phyloP scores from a whole-genome alignment of 192 early-diverging fungal genomes.

The Linnemannia zychae region DNA sequence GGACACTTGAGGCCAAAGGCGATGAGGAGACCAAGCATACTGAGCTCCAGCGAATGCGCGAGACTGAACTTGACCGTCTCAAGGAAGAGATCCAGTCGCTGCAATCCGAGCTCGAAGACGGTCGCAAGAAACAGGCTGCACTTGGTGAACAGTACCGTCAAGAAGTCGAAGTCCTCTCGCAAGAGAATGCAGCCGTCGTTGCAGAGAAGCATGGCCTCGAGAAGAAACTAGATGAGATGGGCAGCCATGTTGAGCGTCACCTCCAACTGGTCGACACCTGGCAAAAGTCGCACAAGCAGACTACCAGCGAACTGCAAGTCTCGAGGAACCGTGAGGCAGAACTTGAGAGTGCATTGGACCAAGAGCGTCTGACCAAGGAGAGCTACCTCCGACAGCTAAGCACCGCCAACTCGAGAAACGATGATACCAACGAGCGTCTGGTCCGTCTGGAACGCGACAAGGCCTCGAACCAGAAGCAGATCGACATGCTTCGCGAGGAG shows the following conservation, averaged over 20 bases:
- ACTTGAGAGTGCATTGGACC: constrained; percentile 47
- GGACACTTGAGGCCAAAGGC: constrained; percentile 68
- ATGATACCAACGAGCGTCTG: constrained; percentile 47
- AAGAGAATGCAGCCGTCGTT: constrained; percentile 32
- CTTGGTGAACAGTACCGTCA: constrained; percentile 62
- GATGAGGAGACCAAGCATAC: constrained; percentile 71
- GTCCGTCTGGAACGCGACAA: constrained; percentile 52
- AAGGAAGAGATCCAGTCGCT: constrained; percentile 63
- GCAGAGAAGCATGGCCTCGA: constrained; percentile 41
- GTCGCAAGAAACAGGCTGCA: constrained; percentile 59
- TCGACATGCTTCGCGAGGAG: constrained; percentile 50
- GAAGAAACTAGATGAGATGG: constrained; percentile 48
- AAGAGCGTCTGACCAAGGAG: constrained; percentile 52
- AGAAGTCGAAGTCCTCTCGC: constrained; percentile 66
- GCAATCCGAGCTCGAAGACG: constrained; percentile 66
- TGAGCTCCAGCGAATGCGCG: constrained; percentile 70
- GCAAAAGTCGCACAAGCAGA: constrained; percentile 51
- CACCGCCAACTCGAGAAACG: constrained; percentile 54
- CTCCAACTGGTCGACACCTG: constrained; percentile 46
- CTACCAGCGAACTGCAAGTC: constrained; percentile 47
- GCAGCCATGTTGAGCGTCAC: constrained; percentile 45
- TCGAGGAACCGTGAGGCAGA: constrained; percentile 46
- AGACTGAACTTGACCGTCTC: constrained; percentile 67
- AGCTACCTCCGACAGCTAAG: constrained; percentile 49
- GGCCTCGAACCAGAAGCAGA: constrained; percentile 50